A percentile compares a stretch with the other conserved stretches of the same genome.
phyloP scores from a whole-genome alignment of 2,329 filamentous ascomycete species.

The Clarireedia paspali region DNA sequence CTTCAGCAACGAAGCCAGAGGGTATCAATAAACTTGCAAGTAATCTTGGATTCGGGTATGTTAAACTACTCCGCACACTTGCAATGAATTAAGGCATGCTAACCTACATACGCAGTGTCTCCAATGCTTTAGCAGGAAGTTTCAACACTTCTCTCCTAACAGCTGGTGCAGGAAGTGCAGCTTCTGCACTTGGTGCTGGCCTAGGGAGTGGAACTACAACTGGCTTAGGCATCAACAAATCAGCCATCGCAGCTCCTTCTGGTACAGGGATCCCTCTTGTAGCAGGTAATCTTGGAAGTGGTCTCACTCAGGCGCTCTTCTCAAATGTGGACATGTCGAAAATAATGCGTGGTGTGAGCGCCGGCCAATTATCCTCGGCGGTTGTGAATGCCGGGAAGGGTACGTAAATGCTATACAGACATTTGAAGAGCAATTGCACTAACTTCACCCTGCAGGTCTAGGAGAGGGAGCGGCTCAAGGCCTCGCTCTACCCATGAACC shows the following conservation, averaged over 20 bases:
- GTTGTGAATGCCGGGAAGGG: conserved; percentile 4
- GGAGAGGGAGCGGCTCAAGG: conserved; percentile 7
- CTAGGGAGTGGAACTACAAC: conserved; percentile 5
- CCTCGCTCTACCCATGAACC: conserved; percentile 3
- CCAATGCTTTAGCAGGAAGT: conserved; percentile 3
- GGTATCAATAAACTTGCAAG: not conserved
- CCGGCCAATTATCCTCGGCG: conserved; percentile 3
- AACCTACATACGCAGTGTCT: not conserved
- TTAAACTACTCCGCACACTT: not conserved
- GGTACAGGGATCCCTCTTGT: not conserved
- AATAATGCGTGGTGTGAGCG: not conserved
- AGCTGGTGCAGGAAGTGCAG: not conserved
- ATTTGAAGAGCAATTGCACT: not conserved
- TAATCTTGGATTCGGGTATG: conserved; percentile 8
- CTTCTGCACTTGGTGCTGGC: conserved; percentile 1
- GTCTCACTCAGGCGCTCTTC: conserved; percentile 1
- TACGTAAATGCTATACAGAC: not conserved
- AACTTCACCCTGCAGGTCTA: not conserved
- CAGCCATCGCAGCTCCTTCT: not conserved
- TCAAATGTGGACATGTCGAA: conserved; percentile 8
- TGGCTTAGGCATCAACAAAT: conserved; percentile 4
- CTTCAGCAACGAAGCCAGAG: not conserved
- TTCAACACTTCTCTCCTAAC: not conserved
- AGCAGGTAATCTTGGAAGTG: conserved; percentile 1
- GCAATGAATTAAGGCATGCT: not conserved